Evolutionary conservation across 805 yeast genomes (phyloP).

Genomic region (Metschnikowia santaceciliae): DNA sequence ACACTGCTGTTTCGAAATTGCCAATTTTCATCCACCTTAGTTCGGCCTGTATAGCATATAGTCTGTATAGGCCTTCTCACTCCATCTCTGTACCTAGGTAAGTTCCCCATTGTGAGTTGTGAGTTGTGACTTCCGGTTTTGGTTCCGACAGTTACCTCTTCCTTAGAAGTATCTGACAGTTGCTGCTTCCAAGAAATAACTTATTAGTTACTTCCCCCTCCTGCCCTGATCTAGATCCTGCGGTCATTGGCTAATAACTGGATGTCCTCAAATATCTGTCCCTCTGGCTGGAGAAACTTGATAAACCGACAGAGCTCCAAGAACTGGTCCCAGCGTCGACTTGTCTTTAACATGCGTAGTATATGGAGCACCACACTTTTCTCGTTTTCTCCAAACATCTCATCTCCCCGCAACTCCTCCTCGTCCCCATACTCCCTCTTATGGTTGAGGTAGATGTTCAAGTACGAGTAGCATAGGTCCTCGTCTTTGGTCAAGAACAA

Average conservation of each 20-base stretch:
- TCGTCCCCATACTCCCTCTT: slow-evolving; percentile 31
- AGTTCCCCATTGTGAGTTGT: too few relatives aligned
- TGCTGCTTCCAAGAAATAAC: too few relatives aligned
- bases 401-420: neutral
- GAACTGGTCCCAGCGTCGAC: slow-evolving; percentile 48
- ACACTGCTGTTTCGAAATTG: too few relatives aligned
- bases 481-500: slow-evolving; percentile 40
- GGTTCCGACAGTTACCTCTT: too few relatives aligned
- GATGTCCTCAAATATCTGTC: slow-evolving; percentile 22
- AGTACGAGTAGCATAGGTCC: slow-evolving; percentile 47
- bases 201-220: too few relatives aligned
- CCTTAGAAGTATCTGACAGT: too few relatives aligned
- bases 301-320: slow-evolving; percentile 53
- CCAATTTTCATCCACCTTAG: too few relatives aligned
- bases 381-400: slow-evolving; percentile 26
- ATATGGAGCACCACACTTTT: slow-evolving; percentile 40
- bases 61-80: too few relatives aligned
- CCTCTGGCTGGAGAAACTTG: slow-evolving; percentile 45
- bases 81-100: too few relatives aligned
- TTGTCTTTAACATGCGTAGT: slow-evolving; percentile 37
- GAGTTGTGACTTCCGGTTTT: too few relatives aligned
- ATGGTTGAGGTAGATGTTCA: slow-evolving; percentile 49
- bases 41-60: too few relatives aligned
- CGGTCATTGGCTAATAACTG: neutral
- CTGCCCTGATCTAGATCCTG: neutral